These are phyloP conservation scores for Suillus lakei DNA, from an alignment of 768 basidiomycete species.

Conservation along the genomic window DNA sequence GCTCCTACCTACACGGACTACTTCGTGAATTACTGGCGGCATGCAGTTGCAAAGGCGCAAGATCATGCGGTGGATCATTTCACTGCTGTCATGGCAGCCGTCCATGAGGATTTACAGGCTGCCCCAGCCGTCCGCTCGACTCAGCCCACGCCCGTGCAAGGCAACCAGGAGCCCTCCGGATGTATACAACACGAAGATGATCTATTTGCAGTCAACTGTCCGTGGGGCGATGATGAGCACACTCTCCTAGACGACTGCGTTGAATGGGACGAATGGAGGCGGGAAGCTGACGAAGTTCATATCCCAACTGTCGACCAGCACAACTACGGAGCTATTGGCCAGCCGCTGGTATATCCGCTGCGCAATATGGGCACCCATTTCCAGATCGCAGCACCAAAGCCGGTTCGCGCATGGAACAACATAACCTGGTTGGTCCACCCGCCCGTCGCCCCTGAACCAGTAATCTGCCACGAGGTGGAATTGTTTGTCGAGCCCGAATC, in stretches of 20 bases:
- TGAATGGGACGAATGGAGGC: neutral
- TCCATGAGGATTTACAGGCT: neutral
- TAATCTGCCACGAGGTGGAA: neutral
- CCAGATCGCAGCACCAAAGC: neutral
- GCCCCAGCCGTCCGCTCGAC: neutral
- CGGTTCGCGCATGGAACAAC: neutral
- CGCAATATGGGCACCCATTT: conserved; percentile 2
- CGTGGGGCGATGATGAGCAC: neutral
- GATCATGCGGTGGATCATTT: neutral
- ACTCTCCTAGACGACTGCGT: neutral
- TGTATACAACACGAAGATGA: neutral
- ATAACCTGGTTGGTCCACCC: neutral
- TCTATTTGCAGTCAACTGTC: neutral
- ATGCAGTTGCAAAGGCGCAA: neutral
- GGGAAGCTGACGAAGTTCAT: neutral
- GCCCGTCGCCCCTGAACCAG: neutral
- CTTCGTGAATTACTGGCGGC: conserved; percentile 1
- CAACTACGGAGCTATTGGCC: neutral
- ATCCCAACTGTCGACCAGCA: neutral
- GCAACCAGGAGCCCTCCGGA: neutral
- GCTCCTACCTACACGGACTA: neutral
- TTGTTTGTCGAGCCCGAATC: neutral
- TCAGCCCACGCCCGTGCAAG: neutral
- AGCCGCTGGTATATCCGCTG: neutral
- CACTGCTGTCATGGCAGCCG: neutral